These are phyloP conservation scores for Colletotrichum australisinense DNA, from an alignment of 2,329 filamentous ascomycete genomes.

Conservation along the genomic window DNA sequence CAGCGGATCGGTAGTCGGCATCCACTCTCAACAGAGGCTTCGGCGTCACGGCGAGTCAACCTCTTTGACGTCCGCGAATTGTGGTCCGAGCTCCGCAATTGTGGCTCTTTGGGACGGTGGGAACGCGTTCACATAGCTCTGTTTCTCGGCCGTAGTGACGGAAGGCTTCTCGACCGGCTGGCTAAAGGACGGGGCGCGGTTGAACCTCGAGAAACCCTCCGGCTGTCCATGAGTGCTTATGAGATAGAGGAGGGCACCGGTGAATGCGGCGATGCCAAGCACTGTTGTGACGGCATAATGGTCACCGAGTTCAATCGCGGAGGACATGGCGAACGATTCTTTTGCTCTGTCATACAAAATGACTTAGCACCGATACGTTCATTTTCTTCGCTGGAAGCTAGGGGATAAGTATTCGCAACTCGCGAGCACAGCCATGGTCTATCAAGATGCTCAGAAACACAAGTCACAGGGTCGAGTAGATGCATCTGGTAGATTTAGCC, in stretches of 20 bases:
- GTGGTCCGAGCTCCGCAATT: slow-evolving; percentile 33
- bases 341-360: neutral
- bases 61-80: neutral
- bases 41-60: slow-evolving; percentile 31
- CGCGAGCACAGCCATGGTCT: neutral
- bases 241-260: slow-evolving; percentile 13
- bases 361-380: neutral
- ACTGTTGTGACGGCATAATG: neutral
- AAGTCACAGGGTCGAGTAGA: neutral
- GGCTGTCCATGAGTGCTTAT: neutral
- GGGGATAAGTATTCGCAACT: neutral
- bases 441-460: neutral
- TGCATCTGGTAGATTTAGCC: slow-evolving; percentile 8
- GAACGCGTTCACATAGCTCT: slow-evolving; percentile 41
- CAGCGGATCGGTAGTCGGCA: slow-evolving; percentile 47
- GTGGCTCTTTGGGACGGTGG: slow-evolving; percentile 41
- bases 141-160: neutral
- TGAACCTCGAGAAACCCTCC: neutral
- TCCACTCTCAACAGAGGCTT: slow-evolving; percentile 46
- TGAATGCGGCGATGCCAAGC: slow-evolving; percentile 7
- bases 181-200: slow-evolving; percentile 9
- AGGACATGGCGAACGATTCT: slow-evolving; percentile 5
- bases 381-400: neutral
- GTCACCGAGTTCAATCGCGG: neutral
- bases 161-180: neutral